A percentile compares a stretch with the other conserved stretches of the same genome.
These are phyloP conservation scores for Macrophomina tecta DNA, from an alignment of 2,329 filamentous ascomycete genomes.

Conservation along the genomic window DNA sequence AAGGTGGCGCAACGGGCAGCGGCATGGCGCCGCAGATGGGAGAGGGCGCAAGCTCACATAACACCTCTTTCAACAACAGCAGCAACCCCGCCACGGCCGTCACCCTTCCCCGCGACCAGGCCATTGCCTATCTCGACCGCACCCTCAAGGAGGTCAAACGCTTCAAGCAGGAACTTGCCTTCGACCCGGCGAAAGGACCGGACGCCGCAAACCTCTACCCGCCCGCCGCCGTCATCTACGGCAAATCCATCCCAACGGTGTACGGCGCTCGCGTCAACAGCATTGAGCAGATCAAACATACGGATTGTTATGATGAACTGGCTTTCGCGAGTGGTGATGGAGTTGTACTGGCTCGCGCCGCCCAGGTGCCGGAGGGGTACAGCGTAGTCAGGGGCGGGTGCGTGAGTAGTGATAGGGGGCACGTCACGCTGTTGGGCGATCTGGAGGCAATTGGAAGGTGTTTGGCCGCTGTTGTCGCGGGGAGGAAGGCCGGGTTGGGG, in stretches of 20 bases:
- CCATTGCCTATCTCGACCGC: conserved; percentile 73
- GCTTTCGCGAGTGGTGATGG: conserved; percentile 88
- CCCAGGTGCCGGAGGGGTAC: conserved; percentile 85
- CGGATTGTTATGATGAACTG: conserved; percentile 84
- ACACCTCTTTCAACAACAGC: conserved; percentile 9
- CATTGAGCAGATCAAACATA: conserved; percentile 73
- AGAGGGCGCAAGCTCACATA: conserved; percentile 29
- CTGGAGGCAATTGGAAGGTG: conserved; percentile 79
- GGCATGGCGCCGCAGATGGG: conserved; percentile 58
- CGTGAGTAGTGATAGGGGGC: conserved; percentile 81
- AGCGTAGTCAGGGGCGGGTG: conserved; percentile 73
- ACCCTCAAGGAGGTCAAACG: conserved; percentile 72
- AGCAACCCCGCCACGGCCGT: conserved; percentile 46
- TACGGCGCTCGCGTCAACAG: conserved; percentile 78
- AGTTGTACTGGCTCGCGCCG: conserved; percentile 82
- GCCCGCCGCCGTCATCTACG: conserved; percentile 82
- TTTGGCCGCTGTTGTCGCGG: conserved; percentile 70
- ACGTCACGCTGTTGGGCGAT: conserved; percentile 87
- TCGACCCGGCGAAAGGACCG: conserved; percentile 62
- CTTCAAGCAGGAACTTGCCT: conserved; percentile 78
- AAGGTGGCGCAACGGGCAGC: conserved; percentile 38
- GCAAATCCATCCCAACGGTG: conserved; percentile 84
- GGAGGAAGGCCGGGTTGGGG: conserved; percentile 75
- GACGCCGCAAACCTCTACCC: conserved; percentile 76
- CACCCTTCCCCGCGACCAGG: conserved; percentile 61